phyloP scores from a whole-genome alignment of 208 protist species.

The Acanthamoeba culbertsoni region DNA sequence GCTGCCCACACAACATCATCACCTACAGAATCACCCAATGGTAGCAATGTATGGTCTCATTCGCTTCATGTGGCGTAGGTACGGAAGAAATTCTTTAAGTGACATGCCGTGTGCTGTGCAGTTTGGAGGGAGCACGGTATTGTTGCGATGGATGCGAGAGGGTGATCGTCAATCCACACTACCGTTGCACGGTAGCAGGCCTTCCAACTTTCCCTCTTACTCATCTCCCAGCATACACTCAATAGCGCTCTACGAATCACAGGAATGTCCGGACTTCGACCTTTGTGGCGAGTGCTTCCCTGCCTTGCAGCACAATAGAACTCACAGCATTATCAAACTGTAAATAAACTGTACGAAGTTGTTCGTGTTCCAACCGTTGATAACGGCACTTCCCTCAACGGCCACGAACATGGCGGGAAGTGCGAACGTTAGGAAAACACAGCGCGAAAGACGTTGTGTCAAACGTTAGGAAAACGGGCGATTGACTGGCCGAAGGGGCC shows the following conservation, averaged over 20 bases:
- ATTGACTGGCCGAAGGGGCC: background rate
- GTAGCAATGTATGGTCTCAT: background rate
- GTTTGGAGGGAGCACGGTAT: background rate
- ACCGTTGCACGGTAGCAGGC: background rate
- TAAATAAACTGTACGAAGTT: background rate
- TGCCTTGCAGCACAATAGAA: background rate
- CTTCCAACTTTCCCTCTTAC: too few species aligned
- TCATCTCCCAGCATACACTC: background rate
- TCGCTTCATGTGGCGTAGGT: too few species aligned
- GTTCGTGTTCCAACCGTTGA: background rate
- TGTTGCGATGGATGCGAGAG: background rate
- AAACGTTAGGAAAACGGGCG: background rate
- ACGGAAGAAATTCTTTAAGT: too few species aligned
- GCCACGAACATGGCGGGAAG: background rate
- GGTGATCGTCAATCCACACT: background rate
- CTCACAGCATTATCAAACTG: background rate
- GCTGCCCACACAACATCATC: too few species aligned
- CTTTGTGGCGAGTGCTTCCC: background rate
- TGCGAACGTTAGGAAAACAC: background rate
- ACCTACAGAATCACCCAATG: background rate
- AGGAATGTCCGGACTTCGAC: slow-evolving; percentile 33
- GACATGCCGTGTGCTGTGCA: background rate
- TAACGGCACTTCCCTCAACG: background rate
- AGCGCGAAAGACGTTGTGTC: too few species aligned
- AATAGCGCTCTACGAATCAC: background rate